phyloP scores from a whole-genome alignment of 1,139 yeast species.

The Pichia terricola region DNA sequence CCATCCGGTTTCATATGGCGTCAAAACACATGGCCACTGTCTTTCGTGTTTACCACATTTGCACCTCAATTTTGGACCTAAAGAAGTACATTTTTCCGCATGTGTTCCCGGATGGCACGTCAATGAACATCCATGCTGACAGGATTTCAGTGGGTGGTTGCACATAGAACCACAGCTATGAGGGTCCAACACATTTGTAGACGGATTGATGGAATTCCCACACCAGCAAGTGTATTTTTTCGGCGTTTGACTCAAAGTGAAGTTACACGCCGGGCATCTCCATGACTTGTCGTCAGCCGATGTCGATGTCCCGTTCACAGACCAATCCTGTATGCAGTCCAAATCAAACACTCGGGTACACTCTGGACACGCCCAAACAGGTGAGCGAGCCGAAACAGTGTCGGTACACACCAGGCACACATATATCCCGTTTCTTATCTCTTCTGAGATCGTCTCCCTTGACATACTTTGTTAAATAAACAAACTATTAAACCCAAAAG shows the following conservation, averaged over 20 bases:
- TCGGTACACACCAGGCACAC: constrained; percentile 79
- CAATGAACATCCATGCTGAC: constrained; percentile 68
- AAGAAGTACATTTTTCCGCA: constrained; percentile 62
- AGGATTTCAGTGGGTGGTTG: constrained; percentile 35
- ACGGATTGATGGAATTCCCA: constrained; percentile 66
- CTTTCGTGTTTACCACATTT: constrained; percentile 61
- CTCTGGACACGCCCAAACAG: constrained; percentile 63
- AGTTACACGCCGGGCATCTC: constrained; percentile 87
- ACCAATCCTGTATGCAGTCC: constrained; percentile 78
- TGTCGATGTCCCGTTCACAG: constrained; percentile 61
- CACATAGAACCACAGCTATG: constrained; percentile 90
- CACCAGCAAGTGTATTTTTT: constrained; percentile 80
- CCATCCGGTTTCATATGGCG: constrained; percentile 64
- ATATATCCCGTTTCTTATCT: constrained; percentile 60
- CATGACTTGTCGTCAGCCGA: constrained; percentile 39
- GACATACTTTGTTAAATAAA: not conserved
- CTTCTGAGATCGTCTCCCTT: constrained; percentile 28
- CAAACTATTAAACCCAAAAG: not conserved
- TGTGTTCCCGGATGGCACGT: constrained; percentile 91
- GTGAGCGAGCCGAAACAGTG: constrained; percentile 58
- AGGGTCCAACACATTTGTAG: constrained; percentile 51
- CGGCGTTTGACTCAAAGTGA: constrained; percentile 44
- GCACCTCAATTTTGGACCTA: constrained; percentile 64
- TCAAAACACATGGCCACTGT: constrained; percentile 65
- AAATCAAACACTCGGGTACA: constrained; percentile 78